Evolutionary conservation across 768 basidiomycete species (phyloP).

Genomic region (Cystobasidium tubakii): DNA sequence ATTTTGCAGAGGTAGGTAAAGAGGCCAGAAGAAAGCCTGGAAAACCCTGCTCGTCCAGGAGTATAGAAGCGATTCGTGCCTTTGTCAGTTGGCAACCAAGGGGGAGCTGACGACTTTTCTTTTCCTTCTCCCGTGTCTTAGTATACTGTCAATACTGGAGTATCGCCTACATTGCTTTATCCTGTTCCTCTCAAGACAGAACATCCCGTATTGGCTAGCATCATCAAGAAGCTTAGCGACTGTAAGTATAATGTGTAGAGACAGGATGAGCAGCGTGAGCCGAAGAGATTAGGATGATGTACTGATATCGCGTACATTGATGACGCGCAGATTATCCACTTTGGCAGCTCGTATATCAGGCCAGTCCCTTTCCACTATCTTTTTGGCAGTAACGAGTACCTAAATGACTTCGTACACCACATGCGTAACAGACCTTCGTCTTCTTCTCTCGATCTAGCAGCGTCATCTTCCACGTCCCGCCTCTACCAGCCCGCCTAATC

Average conservation of each 20-base stretch:
- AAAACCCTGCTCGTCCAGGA: no score
- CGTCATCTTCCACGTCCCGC: constrained; percentile 67
- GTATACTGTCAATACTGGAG: constrained; percentile 90
- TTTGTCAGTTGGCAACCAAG: no score
- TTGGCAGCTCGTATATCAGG: constrained; percentile 68
- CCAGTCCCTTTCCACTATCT: background rate
- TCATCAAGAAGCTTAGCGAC: constrained; percentile 78
- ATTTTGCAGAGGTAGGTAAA: constrained; percentile 59
- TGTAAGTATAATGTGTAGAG: constrained; percentile 52
- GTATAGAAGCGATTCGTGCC: no score
- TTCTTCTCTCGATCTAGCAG: constrained; percentile 89
- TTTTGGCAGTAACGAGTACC: no score
- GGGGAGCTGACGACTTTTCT: constrained; percentile 31
- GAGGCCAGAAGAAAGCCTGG: no score
- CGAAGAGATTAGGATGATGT: no score
- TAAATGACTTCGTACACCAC: background rate
- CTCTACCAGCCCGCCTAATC: constrained; percentile 65
- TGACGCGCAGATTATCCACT: constrained; percentile 17
- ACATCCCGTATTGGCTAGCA: constrained; percentile 62
- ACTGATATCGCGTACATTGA: constrained; percentile 37
- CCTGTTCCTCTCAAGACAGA: constrained; percentile 64
- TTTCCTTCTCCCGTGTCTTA: constrained; percentile 46
- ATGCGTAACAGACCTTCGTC: constrained; percentile 60
- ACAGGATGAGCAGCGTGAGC: no score
- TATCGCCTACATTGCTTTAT: constrained; percentile 82